phyloP scores from a whole-genome alignment of 768 basidiomycete genomes.

The Calocybe gangraenosa region DNA sequence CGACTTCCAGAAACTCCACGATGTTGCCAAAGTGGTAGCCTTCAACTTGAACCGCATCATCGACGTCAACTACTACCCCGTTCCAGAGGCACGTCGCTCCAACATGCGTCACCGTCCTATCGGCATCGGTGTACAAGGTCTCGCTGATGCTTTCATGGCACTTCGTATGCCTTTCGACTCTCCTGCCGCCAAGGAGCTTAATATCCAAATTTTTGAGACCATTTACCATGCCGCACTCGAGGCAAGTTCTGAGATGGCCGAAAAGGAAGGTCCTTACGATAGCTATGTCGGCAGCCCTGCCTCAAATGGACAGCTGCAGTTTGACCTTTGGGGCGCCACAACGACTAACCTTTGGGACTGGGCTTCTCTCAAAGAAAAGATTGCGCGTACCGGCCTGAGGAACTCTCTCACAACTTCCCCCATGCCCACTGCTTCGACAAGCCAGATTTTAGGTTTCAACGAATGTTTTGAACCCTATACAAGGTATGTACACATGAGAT shows the following conservation, averaged over 20 bases:
- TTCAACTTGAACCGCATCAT: constrained; percentile 94
- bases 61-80: constrained; percentile 93
- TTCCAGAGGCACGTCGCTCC: constrained; percentile 84
- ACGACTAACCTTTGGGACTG: constrained; percentile 95
- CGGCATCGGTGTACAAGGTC: constrained; percentile 95
- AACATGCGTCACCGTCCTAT: constrained; percentile 98
- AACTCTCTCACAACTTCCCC: constrained; percentile 91
- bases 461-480: constrained; percentile 99
- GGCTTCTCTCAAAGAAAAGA: constrained; percentile 80
- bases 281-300: constrained; percentile 92
- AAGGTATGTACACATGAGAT: constrained; percentile 42
- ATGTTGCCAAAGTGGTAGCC: constrained; percentile 88
- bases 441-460: constrained; percentile 97
- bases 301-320: constrained; percentile 83
- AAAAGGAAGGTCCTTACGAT: constrained; percentile 76
- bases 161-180: constrained; percentile 96
- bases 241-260: constrained; percentile 84
- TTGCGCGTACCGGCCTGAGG: constrained; percentile 73
- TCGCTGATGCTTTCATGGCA: constrained; percentile 98
- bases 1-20: constrained; percentile 94
- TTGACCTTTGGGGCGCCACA: constrained; percentile 91
- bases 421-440: constrained; percentile 99
- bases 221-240: constrained; percentile 96
- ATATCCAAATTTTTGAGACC: constrained; percentile 97
- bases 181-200: constrained; percentile 77